phyloP scores from a whole-genome alignment of 2,329 filamentous ascomycete genomes.

The Trichoderma aggressivum region DNA sequence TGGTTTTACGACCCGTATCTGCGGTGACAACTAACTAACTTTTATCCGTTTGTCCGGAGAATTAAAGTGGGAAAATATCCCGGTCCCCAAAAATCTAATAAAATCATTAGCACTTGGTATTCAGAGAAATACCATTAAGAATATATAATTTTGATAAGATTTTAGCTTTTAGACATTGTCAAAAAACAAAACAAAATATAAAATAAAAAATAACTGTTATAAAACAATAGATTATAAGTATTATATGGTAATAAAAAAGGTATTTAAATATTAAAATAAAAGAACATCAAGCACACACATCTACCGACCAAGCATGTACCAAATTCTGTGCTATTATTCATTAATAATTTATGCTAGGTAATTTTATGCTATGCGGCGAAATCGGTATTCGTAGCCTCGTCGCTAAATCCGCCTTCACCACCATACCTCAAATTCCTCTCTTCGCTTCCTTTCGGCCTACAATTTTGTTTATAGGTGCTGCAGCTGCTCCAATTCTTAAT shows the following conservation, averaged over 20 bases:
- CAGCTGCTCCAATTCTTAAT: not conserved
- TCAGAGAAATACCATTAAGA: not conserved
- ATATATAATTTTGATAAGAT: not conserved
- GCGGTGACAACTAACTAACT: not conserved
- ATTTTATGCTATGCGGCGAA: not conserved
- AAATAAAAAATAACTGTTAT: not conserved
- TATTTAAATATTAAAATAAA: not conserved
- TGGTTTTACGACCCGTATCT: not conserved
- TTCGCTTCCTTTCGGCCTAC: not conserved
- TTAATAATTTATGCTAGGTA: not conserved
- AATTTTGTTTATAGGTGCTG: not conserved
- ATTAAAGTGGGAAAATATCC: not conserved
- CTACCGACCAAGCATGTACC: no score
- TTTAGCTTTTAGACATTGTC: not conserved
- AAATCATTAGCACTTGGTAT: no score
- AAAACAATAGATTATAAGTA: no score
- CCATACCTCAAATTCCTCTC: conserved; percentile 2
- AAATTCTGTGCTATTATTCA: not conserved
- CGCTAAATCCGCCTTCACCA: not conserved
- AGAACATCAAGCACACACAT: no score
- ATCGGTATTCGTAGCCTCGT: not conserved
- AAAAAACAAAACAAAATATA: not conserved
- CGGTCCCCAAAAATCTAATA: not conserved
- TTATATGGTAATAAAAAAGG: not conserved
- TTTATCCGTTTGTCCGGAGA: not conserved